phyloP scores from a whole-genome alignment of 352 stramenopile species.

The Thalassiosira mediterranea region DNA sequence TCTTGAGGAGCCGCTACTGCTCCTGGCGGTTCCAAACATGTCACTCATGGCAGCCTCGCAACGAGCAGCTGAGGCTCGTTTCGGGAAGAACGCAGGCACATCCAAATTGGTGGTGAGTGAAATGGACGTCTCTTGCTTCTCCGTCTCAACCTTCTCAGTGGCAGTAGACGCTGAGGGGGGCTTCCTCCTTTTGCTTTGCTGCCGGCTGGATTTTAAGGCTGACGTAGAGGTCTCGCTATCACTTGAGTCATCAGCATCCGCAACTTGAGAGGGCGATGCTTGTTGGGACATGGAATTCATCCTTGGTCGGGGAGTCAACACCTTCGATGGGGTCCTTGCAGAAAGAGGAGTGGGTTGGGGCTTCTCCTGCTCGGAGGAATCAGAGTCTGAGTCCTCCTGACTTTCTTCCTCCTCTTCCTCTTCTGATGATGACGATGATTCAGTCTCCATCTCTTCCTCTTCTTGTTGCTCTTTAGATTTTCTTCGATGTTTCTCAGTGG shows the following conservation, averaged over 20 bases:
- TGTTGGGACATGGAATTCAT: slow-evolving; percentile 32
- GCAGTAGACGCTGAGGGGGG: no score
- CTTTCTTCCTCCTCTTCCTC: slow-evolving; percentile 1
- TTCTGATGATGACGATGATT: not conserved
- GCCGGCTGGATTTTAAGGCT: not conserved
- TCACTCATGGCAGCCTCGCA: slow-evolving; percentile 53
- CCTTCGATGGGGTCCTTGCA: slow-evolving; percentile 14
- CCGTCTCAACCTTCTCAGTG: not conserved
- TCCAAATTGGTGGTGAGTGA: slow-evolving; percentile 11
- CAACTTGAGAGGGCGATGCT: slow-evolving; percentile 2
- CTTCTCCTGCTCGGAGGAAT: slow-evolving; percentile 5
- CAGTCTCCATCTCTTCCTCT: not conserved
- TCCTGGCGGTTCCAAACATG: slow-evolving; percentile 31
- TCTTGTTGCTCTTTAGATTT: slow-evolving; percentile 12
- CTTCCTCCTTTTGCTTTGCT: slow-evolving; percentile 13
- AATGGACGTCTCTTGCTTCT: slow-evolving; percentile 6
- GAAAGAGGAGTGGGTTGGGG: slow-evolving; percentile 12
- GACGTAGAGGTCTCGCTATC: slow-evolving; percentile 34
- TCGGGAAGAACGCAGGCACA: slow-evolving; percentile 44
- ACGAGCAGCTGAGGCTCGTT: slow-evolving; percentile 49
- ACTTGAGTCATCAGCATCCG: slow-evolving; percentile 37
- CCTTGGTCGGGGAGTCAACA: slow-evolving; percentile 34
- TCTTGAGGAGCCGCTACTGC: slow-evolving; percentile 1
- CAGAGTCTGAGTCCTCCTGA: slow-evolving; percentile 1
- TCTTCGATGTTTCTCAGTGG: not conserved